A percentile compares a stretch with the other conserved stretches of the same genome.
These are phyloP conservation scores for Aspergillus ruber DNA, from an alignment of 2,329 filamentous ascomycete genomes.

Conservation along the genomic window DNA sequence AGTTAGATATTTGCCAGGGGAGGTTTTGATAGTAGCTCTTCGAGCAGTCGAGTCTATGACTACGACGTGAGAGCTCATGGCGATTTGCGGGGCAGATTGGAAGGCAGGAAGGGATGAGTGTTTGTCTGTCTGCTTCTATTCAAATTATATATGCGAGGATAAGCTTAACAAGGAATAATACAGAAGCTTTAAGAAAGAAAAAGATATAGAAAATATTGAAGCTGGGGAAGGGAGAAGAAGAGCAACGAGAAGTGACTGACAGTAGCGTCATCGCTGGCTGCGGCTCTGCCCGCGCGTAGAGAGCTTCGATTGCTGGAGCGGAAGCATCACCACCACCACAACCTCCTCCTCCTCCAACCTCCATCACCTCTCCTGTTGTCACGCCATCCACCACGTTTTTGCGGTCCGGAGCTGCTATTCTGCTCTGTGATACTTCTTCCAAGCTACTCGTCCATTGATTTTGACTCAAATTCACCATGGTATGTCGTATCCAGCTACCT, in stretches of 20 bases:
- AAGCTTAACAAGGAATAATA: background rate
- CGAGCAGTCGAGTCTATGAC: conserved; percentile 76
- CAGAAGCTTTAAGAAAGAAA: conserved; percentile 1
- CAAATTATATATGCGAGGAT: background rate
- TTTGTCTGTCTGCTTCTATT: background rate
- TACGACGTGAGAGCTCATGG: conserved; percentile 81
- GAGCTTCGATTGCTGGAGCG: background rate
- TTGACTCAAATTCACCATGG: background rate
- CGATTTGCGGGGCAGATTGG: conserved; percentile 18
- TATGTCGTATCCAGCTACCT: background rate
- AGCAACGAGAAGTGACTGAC: conserved; percentile 19
- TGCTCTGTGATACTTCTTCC: background rate
- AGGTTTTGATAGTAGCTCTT: conserved; percentile 75
- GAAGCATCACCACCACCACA: conserved; percentile 11
- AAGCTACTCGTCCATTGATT: background rate
- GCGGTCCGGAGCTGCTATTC: background rate
- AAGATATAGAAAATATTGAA: background rate
- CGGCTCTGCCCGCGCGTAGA: conserved; percentile 13
- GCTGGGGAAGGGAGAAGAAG: conserved; percentile 8
- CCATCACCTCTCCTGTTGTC: background rate
- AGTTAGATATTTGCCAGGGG: conserved; percentile 69
- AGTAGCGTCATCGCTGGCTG: conserved; percentile 20
- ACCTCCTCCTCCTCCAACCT: conserved; percentile 2
- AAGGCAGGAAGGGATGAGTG: background rate
- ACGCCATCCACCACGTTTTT: background rate